These are phyloP conservation scores for Myochromella boudieri DNA, from an alignment of 768 basidiomycete genomes.

Conservation along the genomic window DNA sequence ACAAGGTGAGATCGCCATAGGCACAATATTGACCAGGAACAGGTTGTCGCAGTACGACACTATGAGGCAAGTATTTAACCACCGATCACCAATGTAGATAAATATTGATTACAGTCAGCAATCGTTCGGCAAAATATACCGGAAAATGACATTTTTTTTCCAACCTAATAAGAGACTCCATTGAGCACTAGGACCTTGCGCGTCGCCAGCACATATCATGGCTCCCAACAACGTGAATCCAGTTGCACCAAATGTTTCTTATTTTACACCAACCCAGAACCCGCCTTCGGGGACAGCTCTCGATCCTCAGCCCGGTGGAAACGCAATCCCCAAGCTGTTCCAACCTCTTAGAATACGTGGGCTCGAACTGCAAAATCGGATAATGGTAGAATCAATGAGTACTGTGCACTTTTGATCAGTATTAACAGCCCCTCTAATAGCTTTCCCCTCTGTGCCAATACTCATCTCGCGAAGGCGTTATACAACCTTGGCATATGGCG, in stretches of 20 bases:
- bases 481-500: conserved; percentile 57
- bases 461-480: conserved; percentile 50
- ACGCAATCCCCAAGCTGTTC: conserved; percentile 39
- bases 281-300: conserved; percentile 44
- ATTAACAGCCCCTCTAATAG: conserved; percentile 17
- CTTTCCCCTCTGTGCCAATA: conserved; percentile 63
- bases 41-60: too few species aligned
- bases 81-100: too few species aligned
- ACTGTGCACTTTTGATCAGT: background rate
- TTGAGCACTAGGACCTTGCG: too few species aligned
- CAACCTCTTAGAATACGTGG: conserved; percentile 56
- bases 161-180: too few species aligned
- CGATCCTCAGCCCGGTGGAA: conserved; percentile 37
- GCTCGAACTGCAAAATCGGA: conserved; percentile 53
- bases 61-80: too few species aligned
- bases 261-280: conserved; percentile 45
- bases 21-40: too few species aligned
- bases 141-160: too few species aligned
- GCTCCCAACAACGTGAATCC: conserved; percentile 15
- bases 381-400: conserved; percentile 36
- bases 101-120: too few species aligned
- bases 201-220: too few species aligned
- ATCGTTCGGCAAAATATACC: too few species aligned
- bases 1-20: too few species aligned
- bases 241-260: conserved; percentile 21